Evolutionary conservation across 306 rosid species (phyloP), one percentile per base, ranked within the genome.

Genomic region (Carpinus viminea): DNA sequence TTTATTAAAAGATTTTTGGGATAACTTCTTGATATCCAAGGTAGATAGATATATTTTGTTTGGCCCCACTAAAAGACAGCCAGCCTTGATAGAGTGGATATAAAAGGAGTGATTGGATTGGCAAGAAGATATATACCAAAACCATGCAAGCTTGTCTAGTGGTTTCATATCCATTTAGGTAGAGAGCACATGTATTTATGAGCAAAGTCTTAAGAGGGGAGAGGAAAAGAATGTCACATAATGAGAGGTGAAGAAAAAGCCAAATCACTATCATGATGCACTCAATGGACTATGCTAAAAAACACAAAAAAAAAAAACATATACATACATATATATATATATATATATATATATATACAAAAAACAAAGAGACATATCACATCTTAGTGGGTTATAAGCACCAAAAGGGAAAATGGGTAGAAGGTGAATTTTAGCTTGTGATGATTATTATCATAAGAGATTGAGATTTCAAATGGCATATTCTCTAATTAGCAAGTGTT

Each of bases 381-480:
- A 84, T 87, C 86, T 75, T 4, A 79, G 86, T 64, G 80, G 68
- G 87, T 75, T 86, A 86, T 72, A 84, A 84, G 82, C 86, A 81
- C 79, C 73, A 71, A 74, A 79, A 66, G 46, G 73, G n/a, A 24
- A 59, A 85, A 80, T 82, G 84, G 78, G 75, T 87, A 76, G 74
- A 66, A 82, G 81, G 70, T 74, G 83, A 87, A n/a, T n/a, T 76
- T 74, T 16, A 28, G 71, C n/a, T n/a, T n/a, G n/a, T 83, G 81
- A 87, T 87, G 81, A 87, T 87, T 77, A 8, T 68, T 55, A 64
- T 65, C 61, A 77, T 81, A 80, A 81, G 72, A 38, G 76, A 71
- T 79, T 82, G 82, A 57, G 83, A 87, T 79, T 82, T 82, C 78
- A 70, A 78, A 79, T 72, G 66, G 71, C 73, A 65, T 81, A 70